These are phyloP conservation scores for Tubosaeta brunneosetosa DNA, from an alignment of 768 basidiomycete species.

Conservation along the genomic window DNA sequence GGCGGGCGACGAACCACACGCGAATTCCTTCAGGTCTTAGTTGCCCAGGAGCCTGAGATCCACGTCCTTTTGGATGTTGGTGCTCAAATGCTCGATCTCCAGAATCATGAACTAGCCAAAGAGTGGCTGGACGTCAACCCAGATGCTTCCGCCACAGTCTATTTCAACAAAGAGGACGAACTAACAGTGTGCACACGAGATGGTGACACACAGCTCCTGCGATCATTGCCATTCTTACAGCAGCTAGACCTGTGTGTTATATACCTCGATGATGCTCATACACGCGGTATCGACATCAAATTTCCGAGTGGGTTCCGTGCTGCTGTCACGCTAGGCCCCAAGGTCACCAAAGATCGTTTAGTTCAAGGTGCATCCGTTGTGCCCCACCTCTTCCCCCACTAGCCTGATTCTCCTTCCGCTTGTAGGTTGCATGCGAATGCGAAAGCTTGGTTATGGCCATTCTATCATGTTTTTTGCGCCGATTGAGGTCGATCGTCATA, in stretches of 20 bases:
- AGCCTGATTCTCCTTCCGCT: background rate
- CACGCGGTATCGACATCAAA: conserved; percentile 14
- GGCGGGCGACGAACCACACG: conserved; percentile 8
- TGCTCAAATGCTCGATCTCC: conserved; percentile 48
- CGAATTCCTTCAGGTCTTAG: conserved; percentile 28
- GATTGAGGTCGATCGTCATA: conserved; percentile 37
- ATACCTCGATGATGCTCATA: conserved; percentile 16
- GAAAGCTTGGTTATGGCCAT: conserved; percentile 44
- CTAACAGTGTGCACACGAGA: conserved; percentile 33
- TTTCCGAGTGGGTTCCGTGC: conserved; percentile 8
- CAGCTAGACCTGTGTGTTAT: conserved; percentile 5
- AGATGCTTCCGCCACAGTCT: conserved; percentile 19
- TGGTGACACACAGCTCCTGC: conserved; percentile 33
- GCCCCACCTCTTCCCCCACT: too few relatives aligned
- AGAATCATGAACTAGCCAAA: conserved; percentile 36
- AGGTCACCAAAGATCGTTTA: conserved; percentile 14
- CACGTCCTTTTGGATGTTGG: conserved; percentile 49
- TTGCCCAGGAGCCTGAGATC: conserved; percentile 30
- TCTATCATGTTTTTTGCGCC: conserved; percentile 47
- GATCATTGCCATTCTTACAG: conserved; percentile 25
- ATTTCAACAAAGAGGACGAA: conserved; percentile 13
- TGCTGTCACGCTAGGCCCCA: conserved; percentile 11
- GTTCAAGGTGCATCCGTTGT: conserved; percentile 6
- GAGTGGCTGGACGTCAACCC: conserved; percentile 33
- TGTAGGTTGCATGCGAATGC: conserved; percentile 54